Percentiles rank a stretch among this genome's conserved stretches.
phyloP scores from a whole-genome alignment of 2,329 filamentous ascomycete species.

The Xylariomycetidae sp. region DNA sequence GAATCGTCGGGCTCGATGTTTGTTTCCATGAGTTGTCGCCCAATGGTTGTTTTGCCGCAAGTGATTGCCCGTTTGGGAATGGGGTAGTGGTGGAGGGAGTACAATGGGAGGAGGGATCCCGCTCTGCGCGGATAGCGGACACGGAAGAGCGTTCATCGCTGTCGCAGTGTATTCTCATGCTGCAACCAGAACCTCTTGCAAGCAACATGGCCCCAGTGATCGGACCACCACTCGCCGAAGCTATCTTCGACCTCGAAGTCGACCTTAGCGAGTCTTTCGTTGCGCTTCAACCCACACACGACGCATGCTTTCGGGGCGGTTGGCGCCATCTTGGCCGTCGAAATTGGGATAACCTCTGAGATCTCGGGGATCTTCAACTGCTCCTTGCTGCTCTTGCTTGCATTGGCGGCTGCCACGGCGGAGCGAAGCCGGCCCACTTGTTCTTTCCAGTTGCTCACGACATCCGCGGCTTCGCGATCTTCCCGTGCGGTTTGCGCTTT shows the following conservation, averaged over 20 bases:
- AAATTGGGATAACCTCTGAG: constrained; percentile 60
- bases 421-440: constrained; percentile 70
- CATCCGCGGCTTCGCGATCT: constrained; percentile 76
- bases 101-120: no score
- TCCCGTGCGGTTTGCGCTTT: constrained; percentile 77
- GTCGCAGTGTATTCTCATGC: constrained; percentile 63
- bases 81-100: no score
- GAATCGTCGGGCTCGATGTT: no score
- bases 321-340: constrained; percentile 64
- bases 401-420: constrained; percentile 61
- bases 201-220: constrained; percentile 75
- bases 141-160: no score
- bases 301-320: constrained; percentile 72
- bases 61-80: no score
- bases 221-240: constrained; percentile 95
- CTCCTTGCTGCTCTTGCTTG: constrained; percentile 27
- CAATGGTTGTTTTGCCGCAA: no score
- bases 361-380: constrained; percentile 62
- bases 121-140: no score
- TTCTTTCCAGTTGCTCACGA: constrained; percentile 67
- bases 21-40: no score
- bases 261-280: constrained; percentile 72
- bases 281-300: constrained; percentile 80
- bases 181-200: constrained; percentile 84
- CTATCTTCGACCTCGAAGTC: constrained; percentile 78